These are phyloP conservation scores for Taxillus chinensis DNA, from an alignment of 164 flowering plant genomes.

Conservation along the genomic window DNA sequence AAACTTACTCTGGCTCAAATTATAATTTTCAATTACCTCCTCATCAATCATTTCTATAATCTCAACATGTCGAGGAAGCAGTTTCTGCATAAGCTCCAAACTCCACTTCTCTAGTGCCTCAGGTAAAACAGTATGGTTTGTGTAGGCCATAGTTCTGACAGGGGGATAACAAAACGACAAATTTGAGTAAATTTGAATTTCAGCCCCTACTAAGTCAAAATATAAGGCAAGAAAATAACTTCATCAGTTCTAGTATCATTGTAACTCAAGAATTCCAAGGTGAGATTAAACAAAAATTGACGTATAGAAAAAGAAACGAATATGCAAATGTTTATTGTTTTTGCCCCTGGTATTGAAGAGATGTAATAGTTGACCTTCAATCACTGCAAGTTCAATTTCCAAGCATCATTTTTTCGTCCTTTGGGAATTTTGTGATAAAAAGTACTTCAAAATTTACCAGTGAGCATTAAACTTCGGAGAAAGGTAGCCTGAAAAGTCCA, in stretches of 20 bases:
- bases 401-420: too few relatives aligned
- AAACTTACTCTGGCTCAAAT: neutral
- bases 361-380: neutral
- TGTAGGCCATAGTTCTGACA: slow-evolving; percentile 85
- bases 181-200: neutral
- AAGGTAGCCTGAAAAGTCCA: too few relatives aligned
- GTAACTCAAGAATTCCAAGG: neutral
- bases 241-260: neutral
- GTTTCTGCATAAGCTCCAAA: slow-evolving; percentile 76
- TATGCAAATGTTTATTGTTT: neutral
- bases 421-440: too few relatives aligned
- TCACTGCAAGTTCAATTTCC: neutral
- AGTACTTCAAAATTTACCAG: too few relatives aligned
- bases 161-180: slow-evolving; percentile 2
- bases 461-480: too few relatives aligned
- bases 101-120: slow-evolving; percentile 99
- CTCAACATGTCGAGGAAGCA: slow-evolving; percentile 94
- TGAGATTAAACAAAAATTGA: neutral
- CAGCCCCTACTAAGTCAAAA: neutral
- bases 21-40: slow-evolving; percentile 42
- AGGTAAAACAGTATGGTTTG: slow-evolving; percentile 95
- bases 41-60: slow-evolving; percentile 85
- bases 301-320: too few relatives aligned
- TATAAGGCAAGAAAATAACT: neutral
- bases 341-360: neutral